Conservation (phyloP, 2,329 filamentous ascomycete genomes). For the Alternaria viburni region DNA sequence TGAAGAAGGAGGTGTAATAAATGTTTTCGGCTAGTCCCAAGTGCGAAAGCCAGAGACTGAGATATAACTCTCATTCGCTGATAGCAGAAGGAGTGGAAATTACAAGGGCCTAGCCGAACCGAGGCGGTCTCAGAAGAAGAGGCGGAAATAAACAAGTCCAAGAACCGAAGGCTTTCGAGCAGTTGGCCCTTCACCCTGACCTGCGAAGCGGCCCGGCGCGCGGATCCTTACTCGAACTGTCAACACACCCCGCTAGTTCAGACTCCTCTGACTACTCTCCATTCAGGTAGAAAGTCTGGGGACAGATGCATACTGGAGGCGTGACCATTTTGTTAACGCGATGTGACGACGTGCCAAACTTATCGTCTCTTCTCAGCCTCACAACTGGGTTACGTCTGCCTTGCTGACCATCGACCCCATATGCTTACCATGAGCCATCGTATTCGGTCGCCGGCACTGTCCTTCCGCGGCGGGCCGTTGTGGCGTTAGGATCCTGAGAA, state of each 20-base stretch:
- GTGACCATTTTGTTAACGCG: neutral
- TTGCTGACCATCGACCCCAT: neutral
- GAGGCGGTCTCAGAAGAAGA: neutral
- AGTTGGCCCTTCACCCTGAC: neutral
- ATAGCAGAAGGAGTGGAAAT: neutral
- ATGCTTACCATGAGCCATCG: neutral
- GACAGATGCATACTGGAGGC: neutral
- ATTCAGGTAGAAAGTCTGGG: neutral
- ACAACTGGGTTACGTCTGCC: neutral
- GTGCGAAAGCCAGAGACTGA: neutral
- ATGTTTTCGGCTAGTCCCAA: neutral
- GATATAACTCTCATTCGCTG: neutral
- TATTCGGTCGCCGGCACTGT: neutral
- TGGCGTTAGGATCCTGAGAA: neutral
- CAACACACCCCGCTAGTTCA: neutral
- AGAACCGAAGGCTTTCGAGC: neutral
- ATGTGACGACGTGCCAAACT: neutral
- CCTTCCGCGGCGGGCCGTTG: neutral
- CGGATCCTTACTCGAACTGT: neutral
- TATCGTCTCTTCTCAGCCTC: neutral
- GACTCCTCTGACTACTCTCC: neutral
- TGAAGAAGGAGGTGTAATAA: constrained; percentile 2
- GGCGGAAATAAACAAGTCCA: neutral
- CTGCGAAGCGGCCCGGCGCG: neutral
- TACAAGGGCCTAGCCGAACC: neutral